Base-by-base conservation (phyloP, 257 asterid species). In the Ilex asprella region DNA sequence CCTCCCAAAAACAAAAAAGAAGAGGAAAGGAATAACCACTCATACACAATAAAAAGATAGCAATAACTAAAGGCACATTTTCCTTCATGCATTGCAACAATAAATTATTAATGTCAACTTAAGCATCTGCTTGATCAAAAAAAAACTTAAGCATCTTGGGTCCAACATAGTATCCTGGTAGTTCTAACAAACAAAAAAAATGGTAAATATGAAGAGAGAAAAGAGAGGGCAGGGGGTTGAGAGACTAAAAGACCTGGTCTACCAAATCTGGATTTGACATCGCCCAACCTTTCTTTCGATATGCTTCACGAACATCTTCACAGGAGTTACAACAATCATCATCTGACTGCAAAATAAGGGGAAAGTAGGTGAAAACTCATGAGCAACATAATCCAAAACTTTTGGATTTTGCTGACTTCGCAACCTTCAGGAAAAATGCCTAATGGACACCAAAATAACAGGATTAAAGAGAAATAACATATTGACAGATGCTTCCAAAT, bases 251-350 rank as follows among this genome's bases (percentile, higher is more conserved):
- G 30, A 92, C 99, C 95, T 89, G 97, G 81, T 92, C 99, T 56
- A 92, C 75, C 49, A 56, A 21, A 82, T 92, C 99, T 16, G 96
- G 91, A 80, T 92, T 73, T 39, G 97, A 67, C 68, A 92, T 12
- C 16, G 89, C 95, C 99, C 99, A 92, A 55, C 96, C 99, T 60
- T 89, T 92, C 81, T 81, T 92, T 65, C 91, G 79, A 79, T 89
- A 92, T 61, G 99, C 97, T 78, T 92, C 27, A 21, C 27, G 27
- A 21, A 21, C 27, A 21, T 21, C 99, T 80, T 92, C 99, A 78
- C 97, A 92, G 61, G 74, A 75, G 81, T 89, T 92, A 69, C 99
- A 92, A 67, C 96, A 92, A 30, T 86, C 91, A 64, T 82, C 89
- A 79, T 92, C 95, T 10, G 85, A 57, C 99, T 93, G 86, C 68